These are phyloP conservation scores for Trichoderma semiorbis DNA, from an alignment of 2,329 filamentous ascomycete genomes.

Conservation along the genomic window DNA sequence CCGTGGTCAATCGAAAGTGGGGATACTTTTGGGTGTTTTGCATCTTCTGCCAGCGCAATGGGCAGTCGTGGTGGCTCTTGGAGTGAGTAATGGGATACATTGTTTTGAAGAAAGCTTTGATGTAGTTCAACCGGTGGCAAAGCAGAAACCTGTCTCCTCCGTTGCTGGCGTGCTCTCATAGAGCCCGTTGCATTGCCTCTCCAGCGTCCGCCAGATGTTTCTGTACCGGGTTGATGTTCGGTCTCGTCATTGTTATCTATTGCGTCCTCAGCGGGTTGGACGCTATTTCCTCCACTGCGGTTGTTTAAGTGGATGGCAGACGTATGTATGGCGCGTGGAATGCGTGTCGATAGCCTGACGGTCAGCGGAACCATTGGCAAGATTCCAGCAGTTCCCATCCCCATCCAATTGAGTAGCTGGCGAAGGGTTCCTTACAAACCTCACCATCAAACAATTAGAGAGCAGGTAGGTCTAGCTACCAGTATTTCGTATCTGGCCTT, in stretches of 20 bases:
- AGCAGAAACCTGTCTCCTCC: constrained; percentile 35
- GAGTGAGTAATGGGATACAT: constrained; percentile 39
- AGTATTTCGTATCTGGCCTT: neutral
- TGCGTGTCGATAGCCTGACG: constrained; percentile 1
- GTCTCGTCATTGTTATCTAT: constrained; percentile 28
- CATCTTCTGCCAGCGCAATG: constrained; percentile 32
- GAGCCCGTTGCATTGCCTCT: constrained; percentile 26
- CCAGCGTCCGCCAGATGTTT: constrained; percentile 28
- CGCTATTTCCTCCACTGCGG: constrained; percentile 20
- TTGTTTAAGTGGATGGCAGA: neutral
- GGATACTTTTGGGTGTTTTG: constrained; percentile 31
- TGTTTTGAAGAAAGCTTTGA: constrained; percentile 51
- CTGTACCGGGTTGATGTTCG: constrained; percentile 29
- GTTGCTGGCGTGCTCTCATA: constrained; percentile 32
- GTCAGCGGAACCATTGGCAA: neutral
- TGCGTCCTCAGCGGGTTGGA: constrained; percentile 29
- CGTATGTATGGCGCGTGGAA: constrained; percentile 7
- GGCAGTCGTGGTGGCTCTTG: constrained; percentile 30
- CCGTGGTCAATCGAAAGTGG: constrained; percentile 28
- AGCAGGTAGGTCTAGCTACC: neutral
- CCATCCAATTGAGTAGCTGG: neutral
- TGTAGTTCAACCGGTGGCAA: constrained; percentile 55
- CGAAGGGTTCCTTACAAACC: neutral
- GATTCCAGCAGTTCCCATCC: neutral
- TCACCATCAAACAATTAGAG: neutral